Evolutionary conservation across 176 grass and related monocot species (phyloP).

Genomic region (Neostapfia colusana): DNA sequence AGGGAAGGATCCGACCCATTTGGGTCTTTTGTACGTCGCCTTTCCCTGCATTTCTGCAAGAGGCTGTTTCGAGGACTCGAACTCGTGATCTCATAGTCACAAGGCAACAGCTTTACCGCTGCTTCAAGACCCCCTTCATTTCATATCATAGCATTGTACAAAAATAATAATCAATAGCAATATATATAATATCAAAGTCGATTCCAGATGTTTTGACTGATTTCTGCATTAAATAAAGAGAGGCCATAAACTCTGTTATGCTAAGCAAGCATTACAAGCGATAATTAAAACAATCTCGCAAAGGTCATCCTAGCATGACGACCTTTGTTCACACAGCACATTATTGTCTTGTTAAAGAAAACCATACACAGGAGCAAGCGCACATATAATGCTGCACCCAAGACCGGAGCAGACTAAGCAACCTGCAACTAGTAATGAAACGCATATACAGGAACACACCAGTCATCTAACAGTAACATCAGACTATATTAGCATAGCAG

Average conservation of each 20-base stretch:
- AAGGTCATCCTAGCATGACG: constrained; percentile 35
- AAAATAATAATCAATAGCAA: background rate
- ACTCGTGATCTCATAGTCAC: too few relatives aligned
- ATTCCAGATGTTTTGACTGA: background rate
- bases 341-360: constrained; percentile 17
- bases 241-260: background rate
- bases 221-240: constrained; percentile 11
- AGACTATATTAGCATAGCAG: background rate
- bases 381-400: background rate
- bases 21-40: too few relatives aligned
- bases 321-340: constrained; percentile 17
- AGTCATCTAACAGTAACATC: background rate
- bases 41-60: too few relatives aligned
- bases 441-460: background rate
- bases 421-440: constrained; percentile 9
- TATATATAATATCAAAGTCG: background rate
- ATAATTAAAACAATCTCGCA: background rate
- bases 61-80: too few relatives aligned
- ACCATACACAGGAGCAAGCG: background rate
- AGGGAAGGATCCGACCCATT: too few relatives aligned
- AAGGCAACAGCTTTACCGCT: too few relatives aligned
- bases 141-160: background rate
- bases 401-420: constrained; percentile 7
- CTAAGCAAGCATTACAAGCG: constrained; percentile 44
- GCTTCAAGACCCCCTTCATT: too few relatives aligned